Base-by-base conservation (phyloP, 148 eudicot species). In the Mesembryanthemum crystallinum region DNA sequence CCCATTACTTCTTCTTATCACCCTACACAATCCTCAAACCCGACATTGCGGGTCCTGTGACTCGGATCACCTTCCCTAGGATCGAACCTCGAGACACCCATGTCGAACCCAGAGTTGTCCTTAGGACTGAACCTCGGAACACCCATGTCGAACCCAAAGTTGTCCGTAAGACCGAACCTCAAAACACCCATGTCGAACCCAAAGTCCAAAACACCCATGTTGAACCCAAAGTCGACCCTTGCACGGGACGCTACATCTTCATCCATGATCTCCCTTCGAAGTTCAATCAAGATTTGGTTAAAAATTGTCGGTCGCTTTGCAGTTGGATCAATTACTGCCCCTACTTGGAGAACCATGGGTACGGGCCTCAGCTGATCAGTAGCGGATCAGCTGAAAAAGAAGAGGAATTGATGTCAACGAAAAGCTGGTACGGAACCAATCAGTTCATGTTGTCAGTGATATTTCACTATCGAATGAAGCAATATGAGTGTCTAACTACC, bases 371-470 rank as follows among this genome's bases (percentile, higher is more conserved):
- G 28, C 29, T 86, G 8, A 64, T 39, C 43, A 64, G 17, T 8
- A 54, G 49, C 21, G 67, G 47, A 66, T 61, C 39, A 63, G 61
- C n/a, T n/a, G n/a, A 25, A 20, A 59, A 39, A 69, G 29, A 71
- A 12, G 72, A 37, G 9, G 58, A 32, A 9, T 33, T 64, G 2
- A 29, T 62, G 30, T 25, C 68, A 28, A 47, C 60, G 33, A 39
- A 35, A 28, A 74, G 77, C 27, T 86, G 88, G 88, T 86, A 63
- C 39, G 76, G 39, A 6, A 84, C 87, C 8, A 78, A 82, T 17
- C 87, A 85, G 82, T 87, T 86, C 32, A 72, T 76, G 76, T 54
- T 81, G 7, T 77, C 82, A 28, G 71, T 83, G 27, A 86, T 83
- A 30, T 86, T 84, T 65, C 81, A 82, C 39, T 28, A 72, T 1